Evolutionary conservation across 495 filamentous ascomycete species (phyloP), one percentile per base, ranked within the genome.

Genomic region (Neurospora pannonica): DNA sequence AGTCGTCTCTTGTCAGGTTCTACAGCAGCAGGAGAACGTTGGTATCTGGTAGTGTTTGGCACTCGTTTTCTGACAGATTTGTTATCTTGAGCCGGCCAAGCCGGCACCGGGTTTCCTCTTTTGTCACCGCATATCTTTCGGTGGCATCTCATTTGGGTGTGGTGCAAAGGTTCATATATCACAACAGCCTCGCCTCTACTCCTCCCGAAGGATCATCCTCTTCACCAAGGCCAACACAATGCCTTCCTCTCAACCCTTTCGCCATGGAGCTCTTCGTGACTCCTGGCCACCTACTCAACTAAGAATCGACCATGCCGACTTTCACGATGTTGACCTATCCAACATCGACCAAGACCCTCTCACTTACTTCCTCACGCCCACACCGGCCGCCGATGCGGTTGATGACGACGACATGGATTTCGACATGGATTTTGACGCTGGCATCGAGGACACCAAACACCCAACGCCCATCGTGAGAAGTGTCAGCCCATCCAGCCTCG

Each of bases 281-380:
- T 74, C 79, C 38, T 83, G 80, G 80, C 80, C 80, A 24, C 78
- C 82, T 3, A 80, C 81, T 37, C 82, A 79, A 13, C 75, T 80
- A 62, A 78, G 77, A 17, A 74, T 85, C 11, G 80, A 85, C 74
- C 81, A 77, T 43, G 77, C 79, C 70, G 82, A 84, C 70, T 82
- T 84, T 67, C 80, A 82, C 10, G 81, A 83, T 67, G 71, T 82
- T 19, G 82, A 85, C 71, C 77, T 79, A 13, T 74, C 80, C 39
- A 76, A 71, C 60, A 83, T 83, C 71, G 81, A 83, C 70, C 82
- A 85, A 42, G 82, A 87, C 67, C 85, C 85, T 15, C 79, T 86
- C 77, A 82, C 82, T 75, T 87, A 85, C 75, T 87, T 87, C 74
- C 80, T 86, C n/a, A 86, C 85, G 13, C 85, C 85, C 1, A 78